phyloP scores from a whole-genome alignment of 129 eudicot species.

The Pulicaria dysenterica region DNA sequence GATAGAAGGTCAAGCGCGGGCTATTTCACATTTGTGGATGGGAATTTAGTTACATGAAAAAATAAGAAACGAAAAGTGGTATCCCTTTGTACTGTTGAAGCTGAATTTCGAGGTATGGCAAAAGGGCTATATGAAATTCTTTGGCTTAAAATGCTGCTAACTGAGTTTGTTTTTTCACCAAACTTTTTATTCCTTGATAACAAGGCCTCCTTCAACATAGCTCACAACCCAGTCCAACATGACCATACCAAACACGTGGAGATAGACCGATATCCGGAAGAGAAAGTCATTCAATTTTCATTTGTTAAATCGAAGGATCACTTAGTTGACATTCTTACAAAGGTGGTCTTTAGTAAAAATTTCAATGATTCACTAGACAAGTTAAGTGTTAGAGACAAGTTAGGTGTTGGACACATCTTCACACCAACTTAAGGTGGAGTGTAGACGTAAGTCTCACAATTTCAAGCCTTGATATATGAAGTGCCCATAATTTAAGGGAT shows the following conservation, averaged over 20 bases:
- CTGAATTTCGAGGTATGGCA: not conserved
- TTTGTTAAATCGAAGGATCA: not conserved
- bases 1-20: not conserved
- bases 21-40: not conserved
- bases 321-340: constrained; percentile 7
- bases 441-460: not conserved
- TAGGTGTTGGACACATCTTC: constrained; percentile 11
- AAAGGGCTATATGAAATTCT: not conserved
- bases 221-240: constrained; percentile 8
- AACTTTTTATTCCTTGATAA: constrained; percentile 5
- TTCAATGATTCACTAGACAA: not conserved
- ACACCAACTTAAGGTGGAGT: constrained; percentile 18
- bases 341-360: not conserved
- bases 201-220: not conserved
- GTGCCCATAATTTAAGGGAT: too few species aligned
- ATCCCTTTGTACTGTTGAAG: not conserved
- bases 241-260: constrained; percentile 11
- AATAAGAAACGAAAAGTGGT: constrained; percentile 5
- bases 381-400: too few species aligned
- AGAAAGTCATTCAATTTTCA: not conserved
- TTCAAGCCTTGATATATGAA: too few species aligned
- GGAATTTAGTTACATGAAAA: not conserved
- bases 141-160: not conserved
- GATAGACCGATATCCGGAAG: constrained; percentile 13
- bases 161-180: not conserved